Conservation (phyloP, 257 asterid species). For the Voacanga thouarsii region DNA sequence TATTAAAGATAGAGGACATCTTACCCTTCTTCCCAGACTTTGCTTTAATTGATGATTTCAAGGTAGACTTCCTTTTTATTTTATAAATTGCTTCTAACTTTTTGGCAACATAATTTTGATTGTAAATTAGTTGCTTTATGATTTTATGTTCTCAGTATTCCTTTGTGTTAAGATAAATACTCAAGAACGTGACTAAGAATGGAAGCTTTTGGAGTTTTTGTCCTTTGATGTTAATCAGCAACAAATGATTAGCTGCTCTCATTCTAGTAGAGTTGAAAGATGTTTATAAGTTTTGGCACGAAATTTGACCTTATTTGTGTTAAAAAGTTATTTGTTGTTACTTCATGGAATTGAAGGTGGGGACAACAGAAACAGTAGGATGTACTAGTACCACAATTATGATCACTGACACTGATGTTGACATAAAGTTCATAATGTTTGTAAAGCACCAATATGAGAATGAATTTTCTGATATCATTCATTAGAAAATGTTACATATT, state of each 20-base stretch:
- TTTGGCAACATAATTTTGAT: background rate
- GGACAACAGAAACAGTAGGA: background rate
- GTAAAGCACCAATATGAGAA: no score
- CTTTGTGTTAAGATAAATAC: background rate
- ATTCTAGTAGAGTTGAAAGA: background rate
- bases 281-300: no score
- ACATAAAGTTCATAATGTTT: background rate
- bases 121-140: background rate
- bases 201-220: background rate
- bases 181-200: background rate
- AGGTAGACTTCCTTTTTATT: conserved; percentile 35
- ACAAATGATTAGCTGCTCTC: background rate
- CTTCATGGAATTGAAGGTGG: background rate
- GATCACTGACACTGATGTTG: background rate
- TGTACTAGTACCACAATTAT: background rate
- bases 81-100: background rate
- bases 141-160: background rate
- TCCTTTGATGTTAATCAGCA: background rate
- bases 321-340: background rate
- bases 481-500: no score
- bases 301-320: background rate
- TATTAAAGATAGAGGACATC: conserved; percentile 93
- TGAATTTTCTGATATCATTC: no score
- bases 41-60: conserved; percentile 93
- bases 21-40: conserved; percentile 96